Percentiles rank a stretch among this genome's conserved stretches.
Evolutionary conservation across 306 rosid species (phyloP).

Genomic region (Rosa persica): DNA sequence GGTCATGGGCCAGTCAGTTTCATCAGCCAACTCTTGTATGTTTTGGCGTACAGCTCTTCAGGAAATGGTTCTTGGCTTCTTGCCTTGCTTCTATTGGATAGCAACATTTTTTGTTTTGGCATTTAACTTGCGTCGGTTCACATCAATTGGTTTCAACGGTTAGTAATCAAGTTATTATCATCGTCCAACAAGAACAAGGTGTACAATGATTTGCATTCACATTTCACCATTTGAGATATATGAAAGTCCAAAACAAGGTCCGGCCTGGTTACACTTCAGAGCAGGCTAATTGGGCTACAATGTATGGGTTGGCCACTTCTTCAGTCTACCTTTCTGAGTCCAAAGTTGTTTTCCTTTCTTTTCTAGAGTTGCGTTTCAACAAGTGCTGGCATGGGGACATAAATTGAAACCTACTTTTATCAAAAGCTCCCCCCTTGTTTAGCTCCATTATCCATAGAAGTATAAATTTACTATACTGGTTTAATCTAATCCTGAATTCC

Average conservation of each 20-base stretch:
- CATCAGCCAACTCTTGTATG: neutral
- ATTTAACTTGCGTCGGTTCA: neutral
- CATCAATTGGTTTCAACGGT: neutral
- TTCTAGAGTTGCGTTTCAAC: too few species aligned
- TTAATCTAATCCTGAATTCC: too few species aligned
- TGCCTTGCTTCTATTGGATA: neutral
- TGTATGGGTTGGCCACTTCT: neutral
- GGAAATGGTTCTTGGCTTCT: neutral
- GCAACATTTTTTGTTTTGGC: neutral
- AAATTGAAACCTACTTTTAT: too few species aligned
- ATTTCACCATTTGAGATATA: neutral
- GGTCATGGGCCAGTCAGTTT: neutral
- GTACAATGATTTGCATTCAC: neutral
- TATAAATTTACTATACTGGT: too few species aligned
- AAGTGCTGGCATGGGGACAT: too few species aligned
- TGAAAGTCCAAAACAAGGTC: neutral
- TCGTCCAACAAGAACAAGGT: neutral
- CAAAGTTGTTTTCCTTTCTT: neutral
- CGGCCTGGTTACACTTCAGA: neutral
- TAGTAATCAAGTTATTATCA: neutral
- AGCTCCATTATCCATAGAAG: too few species aligned
- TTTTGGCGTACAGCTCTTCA: neutral
- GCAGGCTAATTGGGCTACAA: slow-evolving; percentile 3
- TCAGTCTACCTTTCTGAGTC: too few species aligned
- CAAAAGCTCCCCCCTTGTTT: too few species aligned